Evolutionary conservation across 1,139 yeast species (phyloP).

Genomic region (Suhomyces chickasaworum): DNA sequence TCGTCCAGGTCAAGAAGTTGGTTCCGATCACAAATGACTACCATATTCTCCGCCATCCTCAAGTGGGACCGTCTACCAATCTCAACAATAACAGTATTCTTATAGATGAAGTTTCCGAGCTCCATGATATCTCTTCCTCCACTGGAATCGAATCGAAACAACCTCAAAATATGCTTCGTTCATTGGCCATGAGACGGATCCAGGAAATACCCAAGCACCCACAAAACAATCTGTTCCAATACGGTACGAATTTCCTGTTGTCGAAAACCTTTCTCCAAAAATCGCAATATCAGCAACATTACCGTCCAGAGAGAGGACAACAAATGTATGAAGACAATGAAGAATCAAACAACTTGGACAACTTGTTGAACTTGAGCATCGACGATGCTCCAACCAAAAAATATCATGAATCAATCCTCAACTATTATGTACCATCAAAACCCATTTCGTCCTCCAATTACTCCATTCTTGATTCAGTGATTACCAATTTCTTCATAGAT

Average conservation of each 20-base stretch:
- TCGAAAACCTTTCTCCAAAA: conserved; percentile 13
- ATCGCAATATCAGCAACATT: conserved; percentile 18
- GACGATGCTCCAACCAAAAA: conserved; percentile 11
- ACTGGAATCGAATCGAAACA: not conserved
- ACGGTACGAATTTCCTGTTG: conserved; percentile 18
- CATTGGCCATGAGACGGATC: conserved; percentile 10
- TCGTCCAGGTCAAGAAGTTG: conserved; percentile 4
- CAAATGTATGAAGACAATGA: not conserved
- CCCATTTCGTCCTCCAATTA: conserved; percentile 15
- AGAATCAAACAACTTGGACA: conserved; percentile 3
- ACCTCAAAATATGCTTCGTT: conserved; percentile 9
- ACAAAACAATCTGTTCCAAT: conserved; percentile 7
- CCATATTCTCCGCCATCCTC: conserved; percentile 14
- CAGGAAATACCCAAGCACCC: not conserved
- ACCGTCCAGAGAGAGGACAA: conserved; percentile 8
- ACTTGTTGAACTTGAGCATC: conserved; percentile 7
- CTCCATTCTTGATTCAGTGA: conserved; percentile 18
- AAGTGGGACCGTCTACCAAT: not conserved
- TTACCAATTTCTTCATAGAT: conserved; percentile 18
- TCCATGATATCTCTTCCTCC: conserved; percentile 6
- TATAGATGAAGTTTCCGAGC: conserved; percentile 13
- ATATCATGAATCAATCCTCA: conserved; percentile 16
- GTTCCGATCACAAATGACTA: conserved; percentile 17
- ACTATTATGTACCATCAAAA: conserved; percentile 15
- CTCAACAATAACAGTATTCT: conserved; percentile 18